phyloP scores from a whole-genome alignment of 345 rosid genomes.

The Gossypium raimondii region DNA sequence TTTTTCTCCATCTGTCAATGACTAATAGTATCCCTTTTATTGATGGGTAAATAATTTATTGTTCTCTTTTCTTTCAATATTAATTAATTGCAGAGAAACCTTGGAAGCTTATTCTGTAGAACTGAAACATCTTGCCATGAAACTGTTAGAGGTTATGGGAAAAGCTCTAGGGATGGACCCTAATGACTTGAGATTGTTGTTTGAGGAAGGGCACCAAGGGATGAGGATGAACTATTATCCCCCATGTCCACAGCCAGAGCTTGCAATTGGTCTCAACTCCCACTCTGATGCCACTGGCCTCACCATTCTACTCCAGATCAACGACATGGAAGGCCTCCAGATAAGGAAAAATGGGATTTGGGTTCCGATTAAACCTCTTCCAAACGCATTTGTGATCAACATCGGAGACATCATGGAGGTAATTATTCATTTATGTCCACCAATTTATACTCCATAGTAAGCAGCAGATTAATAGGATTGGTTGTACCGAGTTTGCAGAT shows the following conservation, averaged over 20 bases:
- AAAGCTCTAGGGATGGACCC: conserved; percentile 41
- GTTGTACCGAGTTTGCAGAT: neutral
- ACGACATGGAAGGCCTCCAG: conserved; percentile 27
- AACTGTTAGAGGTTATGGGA: conserved; percentile 22
- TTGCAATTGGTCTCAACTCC: conserved; percentile 24
- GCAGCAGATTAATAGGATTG: neutral
- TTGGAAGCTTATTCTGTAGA: conserved; percentile 1
- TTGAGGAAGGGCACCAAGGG: conserved; percentile 26
- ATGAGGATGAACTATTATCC: conserved; percentile 12
- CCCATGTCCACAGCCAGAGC: conserved; percentile 20
- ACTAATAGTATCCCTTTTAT: neutral
- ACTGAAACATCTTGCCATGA: neutral
- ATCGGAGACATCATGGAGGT: conserved; percentile 33
- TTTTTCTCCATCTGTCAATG: neutral
- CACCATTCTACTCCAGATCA: conserved; percentile 28
- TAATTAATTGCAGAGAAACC: neutral
- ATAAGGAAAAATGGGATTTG: conserved; percentile 26
- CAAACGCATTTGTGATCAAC: conserved; percentile 25
- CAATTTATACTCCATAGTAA: neutral
- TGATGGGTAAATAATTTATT: neutral
- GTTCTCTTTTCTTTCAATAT: neutral
- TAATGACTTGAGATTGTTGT: conserved; percentile 34
- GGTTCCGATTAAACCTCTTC: conserved; percentile 15
- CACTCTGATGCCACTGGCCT: conserved; percentile 26
- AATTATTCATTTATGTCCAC: neutral